phyloP scores from a whole-genome alignment of 106 monocot genomes.

The Platanthera guangdongensis region DNA sequence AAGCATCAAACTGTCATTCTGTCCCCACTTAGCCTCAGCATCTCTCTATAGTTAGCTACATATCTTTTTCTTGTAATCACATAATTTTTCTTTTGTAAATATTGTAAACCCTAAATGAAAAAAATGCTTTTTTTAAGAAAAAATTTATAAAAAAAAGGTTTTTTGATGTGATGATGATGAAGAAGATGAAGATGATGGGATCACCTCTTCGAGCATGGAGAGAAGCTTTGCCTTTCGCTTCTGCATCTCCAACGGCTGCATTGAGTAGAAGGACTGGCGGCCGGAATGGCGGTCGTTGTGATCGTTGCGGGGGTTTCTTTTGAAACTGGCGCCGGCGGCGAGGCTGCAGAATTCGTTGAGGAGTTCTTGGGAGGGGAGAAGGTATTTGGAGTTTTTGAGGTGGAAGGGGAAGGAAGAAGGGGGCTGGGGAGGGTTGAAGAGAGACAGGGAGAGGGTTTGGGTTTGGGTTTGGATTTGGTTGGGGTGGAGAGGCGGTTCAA shows the following conservation, averaged over 20 bases:
- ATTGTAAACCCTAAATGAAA: background rate
- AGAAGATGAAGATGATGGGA: no score
- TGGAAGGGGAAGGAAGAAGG: slow-evolving; percentile 9
- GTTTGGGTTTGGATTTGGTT: background rate
- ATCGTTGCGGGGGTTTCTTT: background rate
- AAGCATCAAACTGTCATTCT: slow-evolving; percentile 31
- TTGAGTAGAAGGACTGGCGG: slow-evolving; percentile 22
- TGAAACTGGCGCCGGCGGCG: slow-evolving; percentile 6
- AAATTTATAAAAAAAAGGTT: no score
- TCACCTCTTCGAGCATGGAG: slow-evolving; percentile 66
- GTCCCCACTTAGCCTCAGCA: slow-evolving; percentile 20
- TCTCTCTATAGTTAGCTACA: background rate
- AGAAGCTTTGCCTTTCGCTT: slow-evolving; percentile 48
- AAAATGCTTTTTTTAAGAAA: background rate
- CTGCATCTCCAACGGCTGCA: slow-evolving; percentile 51
- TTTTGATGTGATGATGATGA: no score
- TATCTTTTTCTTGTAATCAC: background rate
- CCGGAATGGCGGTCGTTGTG: background rate
- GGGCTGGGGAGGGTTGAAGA: slow-evolving; percentile 8
- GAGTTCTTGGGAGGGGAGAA: slow-evolving; percentile 43
- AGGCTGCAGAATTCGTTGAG: slow-evolving; percentile 51
- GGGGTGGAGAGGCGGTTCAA: background rate
- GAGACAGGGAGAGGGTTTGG: slow-evolving; percentile 23
- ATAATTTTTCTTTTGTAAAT: background rate
- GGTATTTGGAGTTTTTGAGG: slow-evolving; percentile 36